Evolutionary conservation across 176 grass and related monocot species (phyloP).

Genomic region (Bonia amplexicaulis): DNA sequence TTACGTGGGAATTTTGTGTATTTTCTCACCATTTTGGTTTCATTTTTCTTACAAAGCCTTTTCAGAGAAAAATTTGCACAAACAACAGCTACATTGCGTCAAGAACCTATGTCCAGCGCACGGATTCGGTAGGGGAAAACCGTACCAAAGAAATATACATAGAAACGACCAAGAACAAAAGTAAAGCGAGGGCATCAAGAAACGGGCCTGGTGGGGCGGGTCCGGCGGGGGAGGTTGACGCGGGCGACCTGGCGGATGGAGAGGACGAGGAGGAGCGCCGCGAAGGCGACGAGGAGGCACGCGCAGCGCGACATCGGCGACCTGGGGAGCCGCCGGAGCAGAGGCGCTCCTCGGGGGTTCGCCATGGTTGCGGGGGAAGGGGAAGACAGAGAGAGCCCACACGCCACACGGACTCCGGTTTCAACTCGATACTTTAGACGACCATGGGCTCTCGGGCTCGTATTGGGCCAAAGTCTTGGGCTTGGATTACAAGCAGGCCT

Average conservation of each 20-base stretch:
- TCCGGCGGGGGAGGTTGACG: constrained; percentile 37
- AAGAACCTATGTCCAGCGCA: not conserved
- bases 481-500: not conserved
- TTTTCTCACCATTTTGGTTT: no score
- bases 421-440: not conserved
- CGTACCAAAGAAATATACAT: not conserved
- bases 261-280: constrained; percentile 45
- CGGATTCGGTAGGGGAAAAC: not conserved
- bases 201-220: constrained; percentile 9
- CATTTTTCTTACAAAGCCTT: not conserved
- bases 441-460: not conserved
- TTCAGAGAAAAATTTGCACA: not conserved
- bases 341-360: constrained; percentile 12
- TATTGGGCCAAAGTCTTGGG: not conserved
- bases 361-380: not conserved
- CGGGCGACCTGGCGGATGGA: constrained; percentile 59
- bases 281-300: constrained; percentile 36
- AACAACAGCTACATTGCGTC: not conserved
- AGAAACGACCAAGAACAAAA: not conserved
- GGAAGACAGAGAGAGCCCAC: not conserved
- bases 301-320: constrained; percentile 41
- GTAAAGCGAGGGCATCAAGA: not conserved
- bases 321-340: constrained; percentile 16
- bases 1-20: no score
- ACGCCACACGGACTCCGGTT: not conserved